These are phyloP conservation scores for Hypomontagnella submonticulosa DNA, from an alignment of 495 filamentous ascomycete species.

Conservation along the genomic window DNA sequence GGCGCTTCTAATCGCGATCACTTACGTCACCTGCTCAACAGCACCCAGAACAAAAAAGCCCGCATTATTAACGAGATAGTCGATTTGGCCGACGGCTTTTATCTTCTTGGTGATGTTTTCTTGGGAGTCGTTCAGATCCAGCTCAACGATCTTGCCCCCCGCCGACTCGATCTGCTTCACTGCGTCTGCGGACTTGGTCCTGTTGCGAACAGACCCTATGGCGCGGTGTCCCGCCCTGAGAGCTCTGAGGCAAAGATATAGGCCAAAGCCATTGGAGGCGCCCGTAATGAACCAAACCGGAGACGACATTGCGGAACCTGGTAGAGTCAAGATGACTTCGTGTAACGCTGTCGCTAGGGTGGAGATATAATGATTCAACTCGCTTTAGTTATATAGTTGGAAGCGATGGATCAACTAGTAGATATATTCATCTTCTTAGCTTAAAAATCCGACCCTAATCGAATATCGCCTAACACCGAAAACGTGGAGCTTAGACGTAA, in stretches of 20 bases:
- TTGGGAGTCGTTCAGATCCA: conserved; percentile 54
- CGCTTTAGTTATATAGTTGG: too few relatives aligned
- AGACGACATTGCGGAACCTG: conserved; percentile 26
- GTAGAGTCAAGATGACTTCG: background rate
- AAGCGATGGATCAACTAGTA: too few relatives aligned
- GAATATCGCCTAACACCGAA: conserved; percentile 23
- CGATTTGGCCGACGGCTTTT: conserved; percentile 55
- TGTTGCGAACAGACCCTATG: conserved; percentile 58
- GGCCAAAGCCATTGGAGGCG: conserved; percentile 63
- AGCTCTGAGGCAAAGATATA: conserved; percentile 54
- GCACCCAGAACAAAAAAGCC: conserved; percentile 55
- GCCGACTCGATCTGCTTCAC: conserved; percentile 40
- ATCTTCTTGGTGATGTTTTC: conserved; percentile 51
- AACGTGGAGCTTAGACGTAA: conserved; percentile 18
- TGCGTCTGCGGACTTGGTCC: conserved; percentile 27
- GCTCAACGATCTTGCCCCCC: conserved; percentile 48
- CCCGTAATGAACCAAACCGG: conserved; percentile 63
- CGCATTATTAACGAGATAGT: conserved; percentile 64
- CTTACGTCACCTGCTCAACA: conserved; percentile 55
- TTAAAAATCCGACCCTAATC: conserved; percentile 6
- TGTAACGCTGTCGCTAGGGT: too few relatives aligned
- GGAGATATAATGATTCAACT: too few relatives aligned
- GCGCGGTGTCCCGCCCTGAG: conserved; percentile 57
- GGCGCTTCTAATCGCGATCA: too few relatives aligned
- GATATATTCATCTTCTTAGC: too few relatives aligned